Evolutionary conservation across 2,329 filamentous ascomycete species (phyloP).

Genomic region (Coniochaeta sp.): DNA sequence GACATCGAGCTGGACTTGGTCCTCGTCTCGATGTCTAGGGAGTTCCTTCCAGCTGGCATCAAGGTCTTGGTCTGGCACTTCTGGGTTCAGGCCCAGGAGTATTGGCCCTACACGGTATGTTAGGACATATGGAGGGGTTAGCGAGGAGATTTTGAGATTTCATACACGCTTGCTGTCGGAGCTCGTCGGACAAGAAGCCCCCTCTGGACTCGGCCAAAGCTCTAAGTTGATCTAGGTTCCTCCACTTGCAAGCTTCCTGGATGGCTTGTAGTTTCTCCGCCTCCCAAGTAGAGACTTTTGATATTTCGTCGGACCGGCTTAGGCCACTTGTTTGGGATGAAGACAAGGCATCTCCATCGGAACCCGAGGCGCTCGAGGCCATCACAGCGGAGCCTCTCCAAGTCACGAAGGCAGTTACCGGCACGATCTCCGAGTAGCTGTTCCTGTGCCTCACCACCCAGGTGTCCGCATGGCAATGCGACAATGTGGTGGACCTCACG

Average conservation of each 20-base stretch:
- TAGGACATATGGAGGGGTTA: neutral
- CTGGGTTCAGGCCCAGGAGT: slow-evolving; percentile 37
- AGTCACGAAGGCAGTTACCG: neutral
- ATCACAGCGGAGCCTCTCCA: neutral
- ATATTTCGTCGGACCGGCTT: neutral
- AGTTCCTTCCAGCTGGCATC: slow-evolving; percentile 50
- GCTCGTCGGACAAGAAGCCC: slow-evolving; percentile 59
- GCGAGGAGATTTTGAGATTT: slow-evolving; percentile 16
- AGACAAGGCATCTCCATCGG: neutral
- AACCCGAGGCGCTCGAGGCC: neutral
- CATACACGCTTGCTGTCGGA: slow-evolving; percentile 75
- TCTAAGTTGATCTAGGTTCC: slow-evolving; percentile 49
- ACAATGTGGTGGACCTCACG: neutral
- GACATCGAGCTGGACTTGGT: slow-evolving; percentile 87
- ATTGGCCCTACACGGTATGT: slow-evolving; percentile 49
- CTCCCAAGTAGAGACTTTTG: slow-evolving; percentile 4
- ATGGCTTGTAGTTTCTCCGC: slow-evolving; percentile 40
- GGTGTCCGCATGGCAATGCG: neutral
- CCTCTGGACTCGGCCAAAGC: slow-evolving; percentile 53
- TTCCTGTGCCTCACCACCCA: neutral
- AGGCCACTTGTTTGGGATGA: neutral
- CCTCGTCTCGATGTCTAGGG: slow-evolving; percentile 75
- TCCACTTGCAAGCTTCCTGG: slow-evolving; percentile 50
- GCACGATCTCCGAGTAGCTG: neutral
- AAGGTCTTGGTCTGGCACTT: neutral